phyloP scores from a whole-genome alignment of 495 filamentous ascomycete species.

The Filosporella fistucella region DNA sequence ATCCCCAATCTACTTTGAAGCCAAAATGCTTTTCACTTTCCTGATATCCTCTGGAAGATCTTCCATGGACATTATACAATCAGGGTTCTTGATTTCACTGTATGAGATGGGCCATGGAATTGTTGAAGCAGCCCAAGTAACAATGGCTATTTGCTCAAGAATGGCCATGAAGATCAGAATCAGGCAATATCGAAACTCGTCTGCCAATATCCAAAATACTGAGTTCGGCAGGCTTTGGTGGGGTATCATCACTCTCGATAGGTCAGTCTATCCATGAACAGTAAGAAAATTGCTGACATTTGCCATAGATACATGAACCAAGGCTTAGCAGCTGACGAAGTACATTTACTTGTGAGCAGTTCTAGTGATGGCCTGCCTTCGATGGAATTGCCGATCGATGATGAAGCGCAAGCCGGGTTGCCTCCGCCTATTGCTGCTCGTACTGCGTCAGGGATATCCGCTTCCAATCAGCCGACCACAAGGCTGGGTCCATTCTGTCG shows the following conservation, averaged over 20 bases:
- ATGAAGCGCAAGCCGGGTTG: conserved; percentile 3
- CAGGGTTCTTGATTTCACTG: conserved; percentile 22
- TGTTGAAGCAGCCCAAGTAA: conserved; percentile 25
- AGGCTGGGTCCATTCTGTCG: conserved; percentile 17
- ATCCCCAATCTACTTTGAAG: conserved; percentile 7
- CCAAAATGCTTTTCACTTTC: conserved; percentile 4
- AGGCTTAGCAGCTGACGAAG: conserved; percentile 7
- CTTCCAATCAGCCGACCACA: conserved; percentile 8
- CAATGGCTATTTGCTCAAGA: conserved; percentile 28
- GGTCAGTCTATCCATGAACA: not conserved
- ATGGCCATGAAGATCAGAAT: conserved; percentile 25
- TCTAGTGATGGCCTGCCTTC: conserved; percentile 5
- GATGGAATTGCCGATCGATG: conserved; percentile 11
- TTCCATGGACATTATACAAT: conserved; percentile 30
- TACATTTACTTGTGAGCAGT: conserved; percentile 9
- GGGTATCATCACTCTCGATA: conserved; percentile 15
- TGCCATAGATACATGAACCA: conserved; percentile 13
- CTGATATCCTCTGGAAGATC: conserved; percentile 12
- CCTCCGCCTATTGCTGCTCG: not conserved
- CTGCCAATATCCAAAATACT: conserved; percentile 13
- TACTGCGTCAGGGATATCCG: conserved; percentile 11
- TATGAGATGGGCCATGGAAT: conserved; percentile 26
- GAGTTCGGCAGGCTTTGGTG: conserved; percentile 17
- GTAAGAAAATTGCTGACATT: not conserved
- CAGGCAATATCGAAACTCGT: no score